Conservation (phyloP, 2,329 filamentous ascomycete genomes). For the Neopestalotiopsis rosae region DNA sequence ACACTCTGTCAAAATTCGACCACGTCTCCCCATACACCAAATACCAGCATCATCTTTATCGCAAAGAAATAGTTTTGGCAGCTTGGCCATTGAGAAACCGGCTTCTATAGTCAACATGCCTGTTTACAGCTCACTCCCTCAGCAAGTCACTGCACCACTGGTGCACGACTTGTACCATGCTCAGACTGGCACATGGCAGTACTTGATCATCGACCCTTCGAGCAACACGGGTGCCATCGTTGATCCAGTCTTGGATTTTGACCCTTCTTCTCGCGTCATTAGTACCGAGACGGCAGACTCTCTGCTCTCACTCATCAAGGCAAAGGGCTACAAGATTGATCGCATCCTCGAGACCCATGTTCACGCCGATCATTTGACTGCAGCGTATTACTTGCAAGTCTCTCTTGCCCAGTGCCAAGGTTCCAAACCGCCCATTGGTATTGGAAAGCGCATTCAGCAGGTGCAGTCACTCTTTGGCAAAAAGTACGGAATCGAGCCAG, state of each 20-base stretch:
- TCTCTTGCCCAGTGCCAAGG: slow-evolving; percentile 23
- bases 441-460: background rate
- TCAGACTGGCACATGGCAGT: slow-evolving; percentile 50
- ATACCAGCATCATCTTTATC: background rate
- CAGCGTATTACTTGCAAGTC: slow-evolving; percentile 27
- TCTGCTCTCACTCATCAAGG: slow-evolving; percentile 49
- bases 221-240: slow-evolving; percentile 51
- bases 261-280: slow-evolving; percentile 45
- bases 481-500: background rate
- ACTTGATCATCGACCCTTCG: slow-evolving; percentile 49
- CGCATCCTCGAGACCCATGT: slow-evolving; percentile 67
- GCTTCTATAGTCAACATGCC: background rate
- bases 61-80: background rate
- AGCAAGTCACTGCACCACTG: background rate
- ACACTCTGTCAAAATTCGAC: background rate
- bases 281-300: slow-evolving; percentile 57
- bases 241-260: slow-evolving; percentile 56
- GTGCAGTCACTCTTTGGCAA: background rate
- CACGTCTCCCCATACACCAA: background rate
- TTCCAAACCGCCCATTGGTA: background rate
- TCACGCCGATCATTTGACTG: slow-evolving; percentile 66
- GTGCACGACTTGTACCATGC: background rate
- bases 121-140: background rate
- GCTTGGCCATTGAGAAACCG: background rate
- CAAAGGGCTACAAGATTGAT: slow-evolving; percentile 43